Conservation (phyloP, 2,329 filamentous ascomycete genomes). For the Stachybotrys echinatus region DNA sequence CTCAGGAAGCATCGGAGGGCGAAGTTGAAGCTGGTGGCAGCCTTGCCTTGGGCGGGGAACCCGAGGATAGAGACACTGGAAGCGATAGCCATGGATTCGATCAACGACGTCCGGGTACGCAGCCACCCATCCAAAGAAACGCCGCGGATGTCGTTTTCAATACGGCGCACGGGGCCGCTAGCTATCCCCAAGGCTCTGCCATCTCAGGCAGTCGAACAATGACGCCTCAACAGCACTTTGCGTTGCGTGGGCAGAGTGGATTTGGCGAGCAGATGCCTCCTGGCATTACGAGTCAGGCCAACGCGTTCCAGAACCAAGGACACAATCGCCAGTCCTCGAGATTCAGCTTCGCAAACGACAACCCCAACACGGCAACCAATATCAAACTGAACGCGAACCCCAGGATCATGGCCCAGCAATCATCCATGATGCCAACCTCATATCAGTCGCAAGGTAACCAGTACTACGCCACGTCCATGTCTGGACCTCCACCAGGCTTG, state of each 20-base stretch:
- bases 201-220: slow-evolving; percentile 61
- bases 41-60: slow-evolving; percentile 85
- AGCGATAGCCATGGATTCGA: slow-evolving; percentile 47
- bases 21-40: slow-evolving; percentile 77
- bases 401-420: slow-evolving; percentile 77
- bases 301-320: slow-evolving; percentile 52
- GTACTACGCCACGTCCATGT: slow-evolving; percentile 80
- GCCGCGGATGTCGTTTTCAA: slow-evolving; percentile 50
- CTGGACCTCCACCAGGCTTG: slow-evolving; percentile 87
- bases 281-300: slow-evolving; percentile 43
- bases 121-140: slow-evolving; percentile 70
- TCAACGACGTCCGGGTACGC: slow-evolving; percentile 61
- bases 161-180: slow-evolving; percentile 42
- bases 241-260: slow-evolving; percentile 60
- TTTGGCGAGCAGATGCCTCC: slow-evolving; percentile 55
- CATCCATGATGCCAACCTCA: slow-evolving; percentile 73
- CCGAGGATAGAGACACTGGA: slow-evolving; percentile 67
- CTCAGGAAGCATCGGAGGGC: slow-evolving; percentile 56
- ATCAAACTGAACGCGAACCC: slow-evolving; percentile 76
- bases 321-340: slow-evolving; percentile 82
- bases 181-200: slow-evolving; percentile 32
- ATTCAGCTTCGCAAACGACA: slow-evolving; percentile 82
- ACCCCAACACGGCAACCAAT: slow-evolving; percentile 39
- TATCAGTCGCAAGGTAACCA: slow-evolving; percentile 59
- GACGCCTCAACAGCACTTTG: slow-evolving; percentile 72